Conservation (phyloP, 768 basidiomycete genomes). For the Boletus subcaerulescens region DNA sequence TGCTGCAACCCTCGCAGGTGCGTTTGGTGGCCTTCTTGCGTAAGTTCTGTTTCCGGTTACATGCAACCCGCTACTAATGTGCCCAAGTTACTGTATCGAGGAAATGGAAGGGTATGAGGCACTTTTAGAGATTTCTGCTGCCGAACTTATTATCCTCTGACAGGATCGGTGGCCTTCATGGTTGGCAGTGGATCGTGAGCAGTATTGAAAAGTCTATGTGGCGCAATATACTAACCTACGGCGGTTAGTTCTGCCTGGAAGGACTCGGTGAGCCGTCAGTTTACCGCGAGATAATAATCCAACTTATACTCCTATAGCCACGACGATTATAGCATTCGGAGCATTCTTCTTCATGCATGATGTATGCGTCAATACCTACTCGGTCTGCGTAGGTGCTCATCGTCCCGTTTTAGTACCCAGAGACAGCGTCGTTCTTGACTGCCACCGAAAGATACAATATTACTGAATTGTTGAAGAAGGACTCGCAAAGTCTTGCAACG, state of each 20-base stretch:
- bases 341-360: constrained; percentile 55
- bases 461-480: constrained; percentile 37
- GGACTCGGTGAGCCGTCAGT: constrained; percentile 17
- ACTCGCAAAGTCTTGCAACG: constrained; percentile 42
- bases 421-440: constrained; percentile 54
- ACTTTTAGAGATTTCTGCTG: constrained; percentile 9
- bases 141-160: neutral
- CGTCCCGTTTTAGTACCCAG: constrained; percentile 41
- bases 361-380: constrained; percentile 22
- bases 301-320: constrained; percentile 13
- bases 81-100: constrained; percentile 33
- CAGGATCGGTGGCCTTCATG: constrained; percentile 29
- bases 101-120: constrained; percentile 30
- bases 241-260: constrained; percentile 28
- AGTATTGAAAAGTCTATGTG: neutral
- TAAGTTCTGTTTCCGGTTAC: constrained; percentile 23
- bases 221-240: constrained; percentile 4
- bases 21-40: constrained; percentile 48
- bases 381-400: neutral
- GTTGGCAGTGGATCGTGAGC: constrained; percentile 38
- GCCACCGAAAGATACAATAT: constrained; percentile 40
- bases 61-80: neutral
- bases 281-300: neutral
- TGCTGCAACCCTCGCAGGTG: constrained; percentile 57
- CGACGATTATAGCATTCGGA: constrained; percentile 19